phyloP scores from a whole-genome alignment of 1,139 yeast genomes.

The Debaryomyces udenii region DNA sequence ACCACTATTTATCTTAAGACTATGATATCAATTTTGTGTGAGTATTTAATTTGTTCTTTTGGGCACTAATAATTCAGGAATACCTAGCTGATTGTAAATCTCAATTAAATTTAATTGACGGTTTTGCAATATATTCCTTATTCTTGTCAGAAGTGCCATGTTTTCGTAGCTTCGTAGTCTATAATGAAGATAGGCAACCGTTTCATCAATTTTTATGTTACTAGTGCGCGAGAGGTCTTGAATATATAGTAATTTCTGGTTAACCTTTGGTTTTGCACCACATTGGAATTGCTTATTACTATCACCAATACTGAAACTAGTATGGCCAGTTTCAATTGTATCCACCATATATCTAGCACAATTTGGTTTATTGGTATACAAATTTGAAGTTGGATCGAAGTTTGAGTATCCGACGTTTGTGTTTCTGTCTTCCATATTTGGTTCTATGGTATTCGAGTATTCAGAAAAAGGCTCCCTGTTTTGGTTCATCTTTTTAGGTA shows the following conservation, averaged over 20 bases:
- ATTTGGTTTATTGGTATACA: not conserved
- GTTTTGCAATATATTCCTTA: slow-evolving; percentile 9
- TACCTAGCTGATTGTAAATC: slow-evolving; percentile 10
- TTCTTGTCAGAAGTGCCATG: slow-evolving; percentile 12
- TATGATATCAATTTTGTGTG: not conserved
- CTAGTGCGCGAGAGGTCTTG: slow-evolving; percentile 22
- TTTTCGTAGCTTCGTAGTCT: slow-evolving; percentile 15
- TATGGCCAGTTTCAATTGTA: not conserved
- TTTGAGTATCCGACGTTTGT: not conserved
- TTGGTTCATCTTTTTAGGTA: not conserved
- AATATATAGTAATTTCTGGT: slow-evolving; percentile 18
- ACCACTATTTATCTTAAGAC: not conserved
- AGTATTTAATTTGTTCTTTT: slow-evolving; percentile 8
- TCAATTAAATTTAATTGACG: slow-evolving; percentile 10
- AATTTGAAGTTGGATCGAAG: not conserved
- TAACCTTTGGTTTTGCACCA: slow-evolving; percentile 1
- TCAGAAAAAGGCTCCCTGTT: not conserved
- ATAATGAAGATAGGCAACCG: slow-evolving; percentile 27
- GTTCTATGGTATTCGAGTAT: not conserved
- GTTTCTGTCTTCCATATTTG: not conserved
- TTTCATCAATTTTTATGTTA: slow-evolving; percentile 20
- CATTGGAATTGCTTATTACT: not conserved
- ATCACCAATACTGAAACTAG: not conserved
- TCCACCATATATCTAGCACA: not conserved
- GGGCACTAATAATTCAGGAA: slow-evolving; percentile 11